Percentiles rank a stretch among this genome's conserved stretches.
Conservation (phyloP, 2,329 filamentous ascomycete species). For the Penicillium sp. region DNA sequence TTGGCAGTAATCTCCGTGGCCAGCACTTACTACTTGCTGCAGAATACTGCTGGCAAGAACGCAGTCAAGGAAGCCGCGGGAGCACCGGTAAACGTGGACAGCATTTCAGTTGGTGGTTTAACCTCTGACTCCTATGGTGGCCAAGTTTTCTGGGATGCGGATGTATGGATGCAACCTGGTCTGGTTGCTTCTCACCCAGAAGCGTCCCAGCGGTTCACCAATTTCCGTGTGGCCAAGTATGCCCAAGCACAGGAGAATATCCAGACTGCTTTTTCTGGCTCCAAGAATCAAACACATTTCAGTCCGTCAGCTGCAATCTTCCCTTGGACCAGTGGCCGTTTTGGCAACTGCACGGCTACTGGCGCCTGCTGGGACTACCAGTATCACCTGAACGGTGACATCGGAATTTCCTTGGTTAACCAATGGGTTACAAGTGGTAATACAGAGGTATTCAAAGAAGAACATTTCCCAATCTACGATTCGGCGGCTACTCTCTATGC, state of each 20-base stretch:
- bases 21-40: constrained; percentile 50
- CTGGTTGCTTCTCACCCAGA: constrained; percentile 64
- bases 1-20: constrained; percentile 50
- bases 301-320: constrained; percentile 61
- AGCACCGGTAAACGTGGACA: constrained; percentile 58
- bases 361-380: constrained; percentile 69
- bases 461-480: constrained; percentile 64
- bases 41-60: constrained; percentile 54
- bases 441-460: constrained; percentile 53
- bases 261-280: constrained; percentile 55
- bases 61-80: constrained; percentile 53
- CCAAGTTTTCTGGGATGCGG: constrained; percentile 65
- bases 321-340: constrained; percentile 67
- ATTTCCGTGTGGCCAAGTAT: constrained; percentile 62
- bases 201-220: constrained; percentile 62
- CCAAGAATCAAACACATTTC: constrained; percentile 60
- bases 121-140: constrained; percentile 68
- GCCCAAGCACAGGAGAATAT: constrained; percentile 62
- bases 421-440: constrained; percentile 63
- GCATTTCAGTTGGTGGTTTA: constrained; percentile 67
- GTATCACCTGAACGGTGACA: constrained; percentile 70
- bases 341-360: constrained; percentile 66
- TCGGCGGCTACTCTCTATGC: constrained; percentile 62
- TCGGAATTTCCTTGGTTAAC: constrained; percentile 62
- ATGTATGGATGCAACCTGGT: constrained; percentile 68